Evolutionary conservation across 768 basidiomycete genomes (phyloP), one percentile per base, ranked within the genome.

Genomic region (Pulveroboletus sp.): DNA sequence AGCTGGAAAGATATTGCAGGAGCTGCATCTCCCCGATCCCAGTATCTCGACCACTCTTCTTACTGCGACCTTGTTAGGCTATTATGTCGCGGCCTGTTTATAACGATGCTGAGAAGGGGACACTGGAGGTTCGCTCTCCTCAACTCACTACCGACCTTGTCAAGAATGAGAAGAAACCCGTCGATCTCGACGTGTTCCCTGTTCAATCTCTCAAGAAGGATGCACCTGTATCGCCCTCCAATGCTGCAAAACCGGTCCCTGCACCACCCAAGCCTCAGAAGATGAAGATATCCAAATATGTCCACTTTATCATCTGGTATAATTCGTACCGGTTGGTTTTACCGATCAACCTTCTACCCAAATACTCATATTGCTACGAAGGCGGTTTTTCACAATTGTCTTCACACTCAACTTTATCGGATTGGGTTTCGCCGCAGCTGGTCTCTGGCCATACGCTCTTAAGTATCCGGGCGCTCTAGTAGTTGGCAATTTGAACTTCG

Each of bases 331-430:
- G 85, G 87, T 84, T 49, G 8, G 74, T 53, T 5, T 40, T 19
- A 24, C 11, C 13, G 14, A 14, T 20, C 11, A n/a, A 20, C 23
- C 11, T 37, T 34, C 23, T 6, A 21, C 16, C 13, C 3, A 8
- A 9, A 47, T 29, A 39, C 44, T 61, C 31, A 62, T 24, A 19
- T 45, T 45, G 36, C 39, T 39, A 23, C 50, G 13, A 43, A 88
- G 87, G 40, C 90, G 89, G 69, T 85, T 91, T 51, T 91, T 85
- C 65, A 79, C 78, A 0, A 64, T 87, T 46, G 69, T 80, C 14
- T 72, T 87, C 52, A 64, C 69, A 0, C 50, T 87, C 38, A 92
- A 92, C 54, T 60, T 82, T 49, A 65, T 77, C 19, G 84, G 77
- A 3, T 60, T 91, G 24, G 62, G 75, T 29, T 69, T 89, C 3